Conservation (phyloP, 2,329 filamentous ascomycete species). For the Bipolaris oryzae region DNA sequence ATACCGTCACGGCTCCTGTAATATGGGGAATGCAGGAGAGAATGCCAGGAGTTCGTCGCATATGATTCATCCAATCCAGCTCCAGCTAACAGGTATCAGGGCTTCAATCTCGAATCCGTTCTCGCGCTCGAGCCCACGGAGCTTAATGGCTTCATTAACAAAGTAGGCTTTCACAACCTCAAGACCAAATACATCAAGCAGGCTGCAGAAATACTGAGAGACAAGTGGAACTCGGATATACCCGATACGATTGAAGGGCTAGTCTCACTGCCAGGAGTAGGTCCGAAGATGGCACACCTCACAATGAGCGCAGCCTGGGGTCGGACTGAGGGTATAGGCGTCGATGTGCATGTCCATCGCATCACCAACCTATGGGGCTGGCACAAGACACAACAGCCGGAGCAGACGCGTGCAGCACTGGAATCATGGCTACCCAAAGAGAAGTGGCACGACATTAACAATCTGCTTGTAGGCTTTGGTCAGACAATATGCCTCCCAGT, state of each 20-base stretch:
- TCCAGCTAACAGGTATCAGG: slow-evolving; percentile 23
- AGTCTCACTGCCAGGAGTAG: slow-evolving; percentile 80
- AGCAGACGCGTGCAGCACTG: slow-evolving; percentile 77
- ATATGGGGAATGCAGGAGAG: slow-evolving; percentile 80
- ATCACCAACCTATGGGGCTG: slow-evolving; percentile 95
- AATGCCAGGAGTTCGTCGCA: slow-evolving; percentile 58
- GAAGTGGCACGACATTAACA: slow-evolving; percentile 91
- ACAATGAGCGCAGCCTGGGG: slow-evolving; percentile 80
- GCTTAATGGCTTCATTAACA: slow-evolving; percentile 77
- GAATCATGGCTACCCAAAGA: slow-evolving; percentile 84
- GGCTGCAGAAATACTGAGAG: slow-evolving; percentile 73
- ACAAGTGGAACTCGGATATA: slow-evolving; percentile 76
- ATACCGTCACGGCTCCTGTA: slow-evolving; percentile 83
- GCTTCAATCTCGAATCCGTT: slow-evolving; percentile 77
- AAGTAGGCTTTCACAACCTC: slow-evolving; percentile 93
- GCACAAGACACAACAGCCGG: slow-evolving; percentile 80
- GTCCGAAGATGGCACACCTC: slow-evolving; percentile 93
- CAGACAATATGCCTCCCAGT: slow-evolving; percentile 86
- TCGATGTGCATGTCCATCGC: slow-evolving; percentile 93
- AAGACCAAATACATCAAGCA: slow-evolving; percentile 86
- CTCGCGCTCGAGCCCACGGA: slow-evolving; percentile 70
- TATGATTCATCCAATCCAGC: neutral
- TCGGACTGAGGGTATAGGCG: slow-evolving; percentile 77
- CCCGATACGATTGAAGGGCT: slow-evolving; percentile 78
- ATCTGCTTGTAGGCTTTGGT: slow-evolving; percentile 83